phyloP scores from a whole-genome alignment of 1,284 basidiomycete species.

The Apiotrichum akiyoshidainum region DNA sequence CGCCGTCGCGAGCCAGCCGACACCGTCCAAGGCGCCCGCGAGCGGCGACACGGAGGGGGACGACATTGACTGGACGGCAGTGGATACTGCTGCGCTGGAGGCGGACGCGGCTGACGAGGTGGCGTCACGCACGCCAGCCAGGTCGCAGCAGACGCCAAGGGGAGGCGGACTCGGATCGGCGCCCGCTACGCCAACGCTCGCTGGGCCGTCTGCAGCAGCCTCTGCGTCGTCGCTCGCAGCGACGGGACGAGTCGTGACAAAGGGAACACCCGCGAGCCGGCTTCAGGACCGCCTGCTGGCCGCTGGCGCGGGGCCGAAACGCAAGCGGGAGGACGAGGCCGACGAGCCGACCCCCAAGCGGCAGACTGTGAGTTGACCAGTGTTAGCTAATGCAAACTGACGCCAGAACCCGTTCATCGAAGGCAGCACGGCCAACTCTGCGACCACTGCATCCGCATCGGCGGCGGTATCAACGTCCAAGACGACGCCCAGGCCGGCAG shows the following conservation, averaged over 20 bases:
- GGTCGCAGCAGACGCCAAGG: background rate
- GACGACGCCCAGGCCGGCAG: too few relatives aligned
- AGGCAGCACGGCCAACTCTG: too few relatives aligned
- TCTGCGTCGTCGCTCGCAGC: background rate
- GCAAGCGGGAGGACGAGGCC: constrained; percentile 3
- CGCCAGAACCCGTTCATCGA: background rate
- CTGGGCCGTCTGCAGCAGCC: background rate
- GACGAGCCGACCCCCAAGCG: constrained; percentile 3
- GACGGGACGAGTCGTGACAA: background rate
- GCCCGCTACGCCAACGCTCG: background rate
- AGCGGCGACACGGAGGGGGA: constrained; percentile 1
- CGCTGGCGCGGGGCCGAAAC: constrained; percentile 8
- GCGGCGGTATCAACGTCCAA: too few relatives aligned
- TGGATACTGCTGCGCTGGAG: constrained; percentile 40
- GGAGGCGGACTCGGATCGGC: too few relatives aligned
- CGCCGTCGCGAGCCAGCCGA: background rate
- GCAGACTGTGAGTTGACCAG: background rate
- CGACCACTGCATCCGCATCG: too few relatives aligned
- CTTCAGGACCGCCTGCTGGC: constrained; percentile 7
- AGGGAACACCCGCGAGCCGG: background rate
- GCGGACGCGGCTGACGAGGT: constrained; percentile 25
- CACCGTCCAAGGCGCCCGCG: background rate
- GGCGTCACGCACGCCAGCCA: background rate
- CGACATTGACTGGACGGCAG: constrained; percentile 37
- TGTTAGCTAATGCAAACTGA: background rate